Conservation (phyloP, 2,329 filamentous ascomycete species). For the Aureobasidium melanogenum region DNA sequence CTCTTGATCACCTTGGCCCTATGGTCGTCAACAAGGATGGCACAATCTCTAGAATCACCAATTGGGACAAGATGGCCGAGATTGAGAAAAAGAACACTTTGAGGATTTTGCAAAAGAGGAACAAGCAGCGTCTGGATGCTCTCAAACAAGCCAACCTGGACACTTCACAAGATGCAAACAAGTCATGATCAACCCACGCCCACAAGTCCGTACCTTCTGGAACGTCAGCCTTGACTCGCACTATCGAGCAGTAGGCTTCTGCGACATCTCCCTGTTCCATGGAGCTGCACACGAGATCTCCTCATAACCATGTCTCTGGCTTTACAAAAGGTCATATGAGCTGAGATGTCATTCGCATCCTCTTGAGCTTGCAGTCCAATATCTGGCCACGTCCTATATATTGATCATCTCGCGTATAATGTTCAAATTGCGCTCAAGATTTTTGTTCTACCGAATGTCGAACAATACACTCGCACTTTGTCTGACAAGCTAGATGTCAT, state of each 20-base stretch:
- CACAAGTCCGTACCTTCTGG: not conserved
- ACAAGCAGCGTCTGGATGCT: constrained; percentile 51
- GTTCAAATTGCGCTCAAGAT: not conserved
- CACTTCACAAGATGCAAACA: not conserved
- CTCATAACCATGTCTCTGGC: not conserved
- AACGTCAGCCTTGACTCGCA: not conserved
- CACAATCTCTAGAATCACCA: constrained; percentile 59
- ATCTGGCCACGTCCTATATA: not conserved
- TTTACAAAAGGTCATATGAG: not conserved
- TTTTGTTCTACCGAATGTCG: not conserved
- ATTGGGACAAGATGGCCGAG: constrained; percentile 64
- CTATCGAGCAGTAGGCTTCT: not conserved
- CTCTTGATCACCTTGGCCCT: constrained; percentile 61
- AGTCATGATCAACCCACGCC: not conserved
- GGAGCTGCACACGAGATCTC: not conserved
- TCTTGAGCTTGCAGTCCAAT: not conserved
- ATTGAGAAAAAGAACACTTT: constrained; percentile 60
- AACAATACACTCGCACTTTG: not conserved
- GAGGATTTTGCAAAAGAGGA: constrained; percentile 58
- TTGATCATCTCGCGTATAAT: not conserved
- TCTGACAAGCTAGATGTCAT: not conserved
- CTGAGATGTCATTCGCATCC: not conserved
- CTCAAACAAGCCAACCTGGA: constrained; percentile 31
- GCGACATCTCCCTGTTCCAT: not conserved
- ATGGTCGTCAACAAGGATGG: constrained; percentile 68